A percentile compares a stretch with the other conserved stretches of the same genome.
Conservation (phyloP, 177 flowering plant species). For the Vitis hybrid region DNA sequence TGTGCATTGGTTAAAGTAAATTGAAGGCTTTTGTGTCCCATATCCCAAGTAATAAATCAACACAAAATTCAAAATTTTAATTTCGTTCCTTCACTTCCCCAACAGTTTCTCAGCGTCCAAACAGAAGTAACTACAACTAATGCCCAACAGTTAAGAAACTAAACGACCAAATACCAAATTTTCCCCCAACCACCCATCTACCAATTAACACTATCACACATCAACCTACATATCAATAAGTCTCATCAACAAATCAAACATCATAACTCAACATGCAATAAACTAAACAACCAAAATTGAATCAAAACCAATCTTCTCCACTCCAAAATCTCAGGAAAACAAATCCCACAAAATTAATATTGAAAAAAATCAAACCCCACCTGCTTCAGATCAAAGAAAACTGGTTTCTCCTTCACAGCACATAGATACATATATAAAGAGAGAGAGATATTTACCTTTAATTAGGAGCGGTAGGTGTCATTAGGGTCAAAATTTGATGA, state of each 20-base stretch:
- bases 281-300: too few species aligned
- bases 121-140: not conserved
- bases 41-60: not conserved
- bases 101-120: not conserved
- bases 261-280: too few species aligned
- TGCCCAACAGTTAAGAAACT: not conserved
- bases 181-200: not conserved
- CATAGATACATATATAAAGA: not conserved
- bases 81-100: not conserved
- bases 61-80: not conserved
- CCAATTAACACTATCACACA: not conserved
- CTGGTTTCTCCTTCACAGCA: slow-evolving; percentile 2
- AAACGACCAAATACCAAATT: not conserved
- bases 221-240: too few species aligned
- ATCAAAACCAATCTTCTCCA: too few species aligned
- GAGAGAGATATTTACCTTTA: slow-evolving; percentile 15
- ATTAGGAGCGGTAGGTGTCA: slow-evolving; percentile 13
- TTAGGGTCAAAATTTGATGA: not conserved
- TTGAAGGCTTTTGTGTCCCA: not conserved
- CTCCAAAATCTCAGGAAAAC: too few species aligned
- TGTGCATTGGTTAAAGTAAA: not conserved
- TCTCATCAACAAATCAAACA: too few species aligned
- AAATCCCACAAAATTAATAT: too few species aligned
- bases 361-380: not conserved
- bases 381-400: not conserved